Conservation (phyloP, 78 protist genomes). For the Planoprotostelium fungivorum region DNA sequence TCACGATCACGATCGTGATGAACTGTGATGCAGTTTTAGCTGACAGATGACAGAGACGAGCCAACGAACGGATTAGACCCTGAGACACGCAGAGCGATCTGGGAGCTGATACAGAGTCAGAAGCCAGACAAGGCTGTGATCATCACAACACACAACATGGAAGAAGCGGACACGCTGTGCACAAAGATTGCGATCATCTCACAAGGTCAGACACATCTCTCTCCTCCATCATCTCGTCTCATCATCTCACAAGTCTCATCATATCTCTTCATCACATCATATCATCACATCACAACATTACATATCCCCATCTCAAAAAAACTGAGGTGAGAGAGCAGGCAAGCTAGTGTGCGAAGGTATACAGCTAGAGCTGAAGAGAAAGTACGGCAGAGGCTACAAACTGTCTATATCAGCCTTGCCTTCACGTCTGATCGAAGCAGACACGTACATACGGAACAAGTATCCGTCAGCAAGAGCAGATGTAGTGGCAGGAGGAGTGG, state of each 20-base stretch:
- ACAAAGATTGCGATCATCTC: conserved; percentile 82
- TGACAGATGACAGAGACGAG: neutral
- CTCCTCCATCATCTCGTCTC: no score
- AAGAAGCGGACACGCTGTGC: conserved; percentile 77
- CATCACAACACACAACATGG: conserved; percentile 76
- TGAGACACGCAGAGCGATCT: neutral
- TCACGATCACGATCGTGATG: neutral
- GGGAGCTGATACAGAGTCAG: neutral
- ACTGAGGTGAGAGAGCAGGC: no score
- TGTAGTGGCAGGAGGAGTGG: conserved; percentile 9
- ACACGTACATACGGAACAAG: conserved; percentile 11
- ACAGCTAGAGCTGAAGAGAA: conserved; percentile 31
- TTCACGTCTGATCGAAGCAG: no score
- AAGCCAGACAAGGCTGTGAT: conserved; percentile 8
- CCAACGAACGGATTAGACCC: neutral
- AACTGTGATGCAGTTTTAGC: neutral
- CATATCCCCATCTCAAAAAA: no score
- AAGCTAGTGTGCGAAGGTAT: conserved; percentile 11
- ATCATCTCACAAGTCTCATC: no score
- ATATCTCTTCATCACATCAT: no score
- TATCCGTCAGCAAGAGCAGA: conserved; percentile 21
- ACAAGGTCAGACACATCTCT: no score
- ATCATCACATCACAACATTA: no score
- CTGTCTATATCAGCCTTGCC: no score
- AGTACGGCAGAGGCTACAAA: no score